Evolutionary conservation across 352 stramenopile species (phyloP), one percentile per base, ranked within the genome.

Genomic region (Phytophthora macrochlamydospora): DNA sequence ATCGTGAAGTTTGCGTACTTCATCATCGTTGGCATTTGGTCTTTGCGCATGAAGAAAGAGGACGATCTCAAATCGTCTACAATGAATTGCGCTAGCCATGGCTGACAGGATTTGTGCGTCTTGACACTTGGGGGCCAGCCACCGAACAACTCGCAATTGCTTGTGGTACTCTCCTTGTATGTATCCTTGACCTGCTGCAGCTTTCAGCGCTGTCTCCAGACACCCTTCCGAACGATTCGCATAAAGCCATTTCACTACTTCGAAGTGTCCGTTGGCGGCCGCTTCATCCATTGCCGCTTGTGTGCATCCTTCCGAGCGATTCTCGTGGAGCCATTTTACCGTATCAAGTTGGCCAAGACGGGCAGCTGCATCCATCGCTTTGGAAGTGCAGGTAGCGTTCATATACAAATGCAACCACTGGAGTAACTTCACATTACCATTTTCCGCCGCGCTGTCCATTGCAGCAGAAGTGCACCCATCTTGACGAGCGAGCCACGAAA

Each of bases 241-340:
- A 33, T 53, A 24, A 13, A 53, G 18, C 46, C 46, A 53, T 53
- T 32, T 24, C 4, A 56, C 50, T 31, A 56, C 24, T 4, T 56
- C 50, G 7, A 56, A 37, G 24, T 56, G 50, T 7, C 50, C 50
- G 40, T 56, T 3, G 9, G 9, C 29, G 11, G 50, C 50, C 12
- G 50, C 50, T n/a, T 8, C 18, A 24, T 56, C 18, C 50, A 56
- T 38, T 18, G 50, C 50, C 13, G 7, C 6, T 18, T 24, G 13
- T 28, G 50, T 56, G 29, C 50, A 56, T 40, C n/a, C 24, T 56
- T 24, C 18, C 18, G 50, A 24, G 9, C 50, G 24, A 11, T 56
- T 40, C 28, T 56, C 24, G 11, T 42, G 18, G 18, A 24, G 18
- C 18, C 18, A 40, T 40, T 40, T 24, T 24, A 24, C 18, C 18